phyloP scores from a whole-genome alignment of 352 stramenopile genomes.

The Phytophthora ohioensis region DNA sequence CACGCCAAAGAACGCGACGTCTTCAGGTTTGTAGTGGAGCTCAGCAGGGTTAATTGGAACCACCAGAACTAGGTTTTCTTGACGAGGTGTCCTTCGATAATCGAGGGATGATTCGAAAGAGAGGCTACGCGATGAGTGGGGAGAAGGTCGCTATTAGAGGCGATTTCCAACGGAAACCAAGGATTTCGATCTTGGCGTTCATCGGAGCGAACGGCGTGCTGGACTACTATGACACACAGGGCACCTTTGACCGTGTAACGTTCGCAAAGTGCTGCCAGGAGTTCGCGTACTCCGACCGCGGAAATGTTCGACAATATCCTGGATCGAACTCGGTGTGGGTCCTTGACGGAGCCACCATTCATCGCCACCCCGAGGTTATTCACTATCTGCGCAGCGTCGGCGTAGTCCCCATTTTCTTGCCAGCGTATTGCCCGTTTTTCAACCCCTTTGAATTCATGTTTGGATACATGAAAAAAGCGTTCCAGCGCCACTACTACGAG shows the following conservation, averaged over 20 bases:
- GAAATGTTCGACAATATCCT: not conserved
- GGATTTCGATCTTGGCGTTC: not conserved
- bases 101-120: slow-evolving; percentile 38
- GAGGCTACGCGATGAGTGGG: slow-evolving; percentile 32
- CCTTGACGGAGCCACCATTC: not conserved
- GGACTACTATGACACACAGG: not conserved
- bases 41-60: slow-evolving; percentile 30
- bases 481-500: slow-evolving; percentile 1
- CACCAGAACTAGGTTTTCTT: slow-evolving; percentile 31
- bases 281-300: not conserved
- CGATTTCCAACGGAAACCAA: not conserved
- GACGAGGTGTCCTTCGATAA: slow-evolving; percentile 51
- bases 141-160: slow-evolving; percentile 21
- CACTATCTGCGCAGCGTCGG: not conserved
- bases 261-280: not conserved
- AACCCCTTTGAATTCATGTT: slow-evolving; percentile 3
- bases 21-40: slow-evolving; percentile 23
- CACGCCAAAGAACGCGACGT: not conserved
- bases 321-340: not conserved
- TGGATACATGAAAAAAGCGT: not conserved
- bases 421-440: not conserved
- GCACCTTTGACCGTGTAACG: not conserved
- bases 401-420: not conserved
- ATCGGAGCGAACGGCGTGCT: not conserved
- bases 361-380: not conserved